Evolutionary conservation across 139 green algal genomes (phyloP).

Genomic region (Dunaliella sp.): DNA sequence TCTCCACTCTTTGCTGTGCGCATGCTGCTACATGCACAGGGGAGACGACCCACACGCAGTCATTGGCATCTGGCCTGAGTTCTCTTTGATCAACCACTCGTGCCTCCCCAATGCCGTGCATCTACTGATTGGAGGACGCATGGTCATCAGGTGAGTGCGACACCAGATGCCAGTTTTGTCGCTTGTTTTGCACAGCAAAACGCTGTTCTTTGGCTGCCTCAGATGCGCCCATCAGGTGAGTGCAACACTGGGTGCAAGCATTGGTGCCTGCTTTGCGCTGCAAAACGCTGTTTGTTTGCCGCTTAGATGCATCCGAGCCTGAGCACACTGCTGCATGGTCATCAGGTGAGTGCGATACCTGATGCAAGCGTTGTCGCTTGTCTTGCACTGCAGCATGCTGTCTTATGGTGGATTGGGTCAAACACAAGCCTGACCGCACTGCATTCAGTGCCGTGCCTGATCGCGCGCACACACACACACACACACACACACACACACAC

Average conservation of each 20-base stretch:
- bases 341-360: slow-evolving; percentile 14
- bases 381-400: neutral
- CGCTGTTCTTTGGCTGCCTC: neutral
- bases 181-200: neutral
- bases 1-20: no score
- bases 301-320: no score
- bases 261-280: neutral
- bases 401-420: no score
- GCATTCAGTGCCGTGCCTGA: no score
- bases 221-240: neutral
- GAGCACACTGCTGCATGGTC: no score
- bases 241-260: neutral
- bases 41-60: neutral
- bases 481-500: no score
- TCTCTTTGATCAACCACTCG: slow-evolving; percentile 29
- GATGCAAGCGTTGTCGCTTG: neutral
- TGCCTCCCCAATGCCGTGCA: slow-evolving; percentile 29
- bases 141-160: slow-evolving; percentile 25
- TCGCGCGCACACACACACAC: no score
- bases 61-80: slow-evolving; percentile 30
- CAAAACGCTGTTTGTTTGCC: no score
- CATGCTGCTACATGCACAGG: slow-evolving; percentile 11
- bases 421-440: no score
- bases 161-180: neutral
- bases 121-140: slow-evolving; percentile 14